phyloP scores from a whole-genome alignment of 164 flowering plant genomes.

The Dillenia turbinata region DNA sequence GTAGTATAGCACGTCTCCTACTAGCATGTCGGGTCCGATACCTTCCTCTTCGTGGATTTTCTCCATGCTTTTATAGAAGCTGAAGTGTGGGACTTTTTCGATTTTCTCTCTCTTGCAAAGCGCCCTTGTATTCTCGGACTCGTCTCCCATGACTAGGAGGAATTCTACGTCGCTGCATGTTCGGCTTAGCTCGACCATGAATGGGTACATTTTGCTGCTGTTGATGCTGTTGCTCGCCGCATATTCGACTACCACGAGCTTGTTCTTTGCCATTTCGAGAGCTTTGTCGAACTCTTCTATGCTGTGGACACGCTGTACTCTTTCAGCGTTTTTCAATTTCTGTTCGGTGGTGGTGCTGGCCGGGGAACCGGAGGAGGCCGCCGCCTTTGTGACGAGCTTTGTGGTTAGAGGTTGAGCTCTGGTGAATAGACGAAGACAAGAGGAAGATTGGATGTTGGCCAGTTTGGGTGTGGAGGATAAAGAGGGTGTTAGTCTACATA shows the following conservation, averaged over 20 bases:
- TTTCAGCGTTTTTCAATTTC: conserved; percentile 35
- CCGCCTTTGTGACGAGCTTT: conserved; percentile 21
- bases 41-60: conserved; percentile 89
- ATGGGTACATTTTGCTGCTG: conserved; percentile 73
- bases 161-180: conserved; percentile 84
- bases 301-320: conserved; percentile 63
- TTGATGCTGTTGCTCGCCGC: conserved; percentile 56
- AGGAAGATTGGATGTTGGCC: conserved; percentile 6
- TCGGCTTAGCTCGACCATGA: conserved; percentile 83
- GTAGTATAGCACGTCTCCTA: conserved; percentile 87
- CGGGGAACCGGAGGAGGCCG: conserved; percentile 21
- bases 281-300: conserved; percentile 70
- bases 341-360: neutral
- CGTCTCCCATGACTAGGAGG: conserved; percentile 85
- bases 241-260: conserved; percentile 82
- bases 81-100: conserved; percentile 77
- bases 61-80: conserved; percentile 81
- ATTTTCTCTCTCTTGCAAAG: conserved; percentile 77
- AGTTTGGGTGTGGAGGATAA: conserved; percentile 10
- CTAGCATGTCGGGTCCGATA: conserved; percentile 70
- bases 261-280: conserved; percentile 49
- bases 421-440: conserved; percentile 8
- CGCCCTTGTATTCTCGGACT: conserved; percentile 50
- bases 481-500: conserved; percentile 25
- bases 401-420: conserved; percentile 15